Base-by-base conservation (phyloP, 345 rosid genomes). In the Sisymbrium irio region DNA sequence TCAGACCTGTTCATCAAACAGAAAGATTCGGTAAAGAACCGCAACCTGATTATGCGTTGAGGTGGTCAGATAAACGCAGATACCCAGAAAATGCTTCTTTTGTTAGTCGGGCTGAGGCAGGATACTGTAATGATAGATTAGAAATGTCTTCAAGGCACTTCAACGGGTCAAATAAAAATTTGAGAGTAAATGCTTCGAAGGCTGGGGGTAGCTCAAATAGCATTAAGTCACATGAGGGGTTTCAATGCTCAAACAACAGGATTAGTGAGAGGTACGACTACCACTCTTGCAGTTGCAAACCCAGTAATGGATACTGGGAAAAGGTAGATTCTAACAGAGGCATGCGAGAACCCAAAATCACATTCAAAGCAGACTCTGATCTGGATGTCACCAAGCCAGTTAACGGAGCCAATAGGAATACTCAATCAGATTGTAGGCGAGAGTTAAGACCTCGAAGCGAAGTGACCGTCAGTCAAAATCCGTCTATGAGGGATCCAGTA, bases 271-370 rank as follows among this genome's bases (percentile, higher is more conserved):
- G 93, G 67, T 85, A 81, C 62, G 87, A 81, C 30, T 76, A 51
- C 75, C 82, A 86, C 76, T 77, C 89, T 50, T 91, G 92, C 77
- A 80, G 88, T 80, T 89, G 89, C 72, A 83, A 83, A 42, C 87
- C 84, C 70, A 73, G 59, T 46, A 80, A 59, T 73, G 89, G 83
- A 65, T 83, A 77, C 74, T 80, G 85, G 78, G 85, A 73, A 50
- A 89, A 84, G 79, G 82, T 77, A 54, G 94, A 84, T 54, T 67
- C 89, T 19, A 85, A 79, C 56, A 88, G 85, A 85, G 60, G 68
- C 51, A 81, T 72, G 50, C 77, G 78, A 64, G 92, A 85, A 42
- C 76, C 82, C 65, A 87, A 80, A 73, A 77, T 79, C 67, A 68
- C 74, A 62, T 65, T 80, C 58, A 92, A 84, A 79, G 74, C 83